Evolutionary conservation across 208 protist genomes (phyloP).

Genomic region (Trypanosoma boissoni): DNA sequence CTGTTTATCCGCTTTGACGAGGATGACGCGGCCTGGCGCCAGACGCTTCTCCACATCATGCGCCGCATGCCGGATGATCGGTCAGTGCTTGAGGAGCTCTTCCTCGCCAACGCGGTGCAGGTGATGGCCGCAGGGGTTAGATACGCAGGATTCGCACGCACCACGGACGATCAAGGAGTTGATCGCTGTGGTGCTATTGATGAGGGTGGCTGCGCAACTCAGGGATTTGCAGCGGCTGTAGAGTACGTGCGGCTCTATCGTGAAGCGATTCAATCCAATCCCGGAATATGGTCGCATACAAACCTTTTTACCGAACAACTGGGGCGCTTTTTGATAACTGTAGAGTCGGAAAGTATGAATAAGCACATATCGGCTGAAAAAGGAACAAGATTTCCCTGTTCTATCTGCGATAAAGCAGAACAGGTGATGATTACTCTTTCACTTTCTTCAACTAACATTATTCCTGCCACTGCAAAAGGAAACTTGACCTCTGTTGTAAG

Average conservation of each 20-base stretch:
- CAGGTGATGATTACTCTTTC: constrained; percentile 22
- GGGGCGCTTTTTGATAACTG: constrained; percentile 35
- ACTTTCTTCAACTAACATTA: constrained; percentile 24
- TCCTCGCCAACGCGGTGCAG: constrained; percentile 59
- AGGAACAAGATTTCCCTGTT: constrained; percentile 20
- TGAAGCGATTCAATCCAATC: background rate
- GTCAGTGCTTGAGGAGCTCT: constrained; percentile 38
- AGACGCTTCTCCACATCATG: constrained; percentile 43
- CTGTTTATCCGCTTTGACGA: constrained; percentile 64
- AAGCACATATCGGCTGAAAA: background rate
- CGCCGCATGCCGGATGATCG: constrained; percentile 36
- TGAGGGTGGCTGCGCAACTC: too few species aligned
- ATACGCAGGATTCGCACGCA: constrained; percentile 44
- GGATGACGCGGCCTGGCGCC: constrained; percentile 37
- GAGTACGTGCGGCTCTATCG: constrained; percentile 13
- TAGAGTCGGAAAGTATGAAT: constrained; percentile 40
- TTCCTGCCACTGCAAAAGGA: too few species aligned
- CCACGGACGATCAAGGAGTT: constrained; percentile 7
- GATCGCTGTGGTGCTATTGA: too few species aligned
- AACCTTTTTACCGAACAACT: constrained; percentile 28
- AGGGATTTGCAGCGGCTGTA: too few species aligned
- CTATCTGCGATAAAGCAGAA: constrained; percentile 21
- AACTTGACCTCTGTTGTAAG: too few species aligned
- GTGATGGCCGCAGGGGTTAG: constrained; percentile 38
- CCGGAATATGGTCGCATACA: constrained; percentile 8